Percentiles rank a stretch among this genome's conserved stretches.
These are phyloP conservation scores for Lavandula angustifolia DNA, from an alignment of 257 asterid species.

Conservation along the genomic window DNA sequence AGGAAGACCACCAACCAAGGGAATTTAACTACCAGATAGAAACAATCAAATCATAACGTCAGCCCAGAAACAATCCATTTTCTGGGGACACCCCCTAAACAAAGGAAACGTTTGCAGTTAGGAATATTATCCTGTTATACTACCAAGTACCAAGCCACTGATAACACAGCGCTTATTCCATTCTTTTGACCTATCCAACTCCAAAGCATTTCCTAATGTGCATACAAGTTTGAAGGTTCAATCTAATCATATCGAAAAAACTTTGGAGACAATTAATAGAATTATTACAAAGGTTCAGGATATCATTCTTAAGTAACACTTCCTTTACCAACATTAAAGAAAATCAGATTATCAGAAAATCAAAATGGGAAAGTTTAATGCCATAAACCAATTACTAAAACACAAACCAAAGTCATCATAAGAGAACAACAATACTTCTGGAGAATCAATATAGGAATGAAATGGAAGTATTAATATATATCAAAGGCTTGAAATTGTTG, in stretches of 20 bases:
- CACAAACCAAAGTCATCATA: neutral
- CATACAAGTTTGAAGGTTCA: constrained; percentile 12
- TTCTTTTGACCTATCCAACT: constrained; percentile 10
- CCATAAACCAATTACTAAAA: constrained; percentile 3
- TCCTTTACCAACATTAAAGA: constrained; percentile 2
- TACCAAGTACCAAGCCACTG: neutral
- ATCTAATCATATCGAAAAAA: constrained; percentile 19
- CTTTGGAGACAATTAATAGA: neutral
- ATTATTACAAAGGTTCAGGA: neutral
- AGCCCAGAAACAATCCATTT: constrained; percentile 4
- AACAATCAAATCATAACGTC: constrained; percentile 17
- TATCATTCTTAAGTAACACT: constrained; percentile 1
- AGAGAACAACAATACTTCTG: neutral
- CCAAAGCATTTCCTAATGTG: constrained; percentile 17
- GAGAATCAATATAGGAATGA: neutral
- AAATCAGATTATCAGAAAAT: constrained; percentile 23
- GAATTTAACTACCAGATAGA: neutral
- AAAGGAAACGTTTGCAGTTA: neutral
- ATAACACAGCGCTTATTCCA: constrained; percentile 11
- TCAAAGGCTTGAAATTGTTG: constrained; percentile 17
- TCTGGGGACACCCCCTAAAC: constrained; percentile 3
- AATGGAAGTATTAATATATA: constrained; percentile 8
- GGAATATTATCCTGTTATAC: neutral
- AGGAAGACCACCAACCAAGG: constrained; percentile 20
- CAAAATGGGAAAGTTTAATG: constrained; percentile 1